Percentiles rank a stretch among this genome's conserved stretches.
Evolutionary conservation across 345 rosid species (phyloP).

Genomic region (Eucalyptus caleyi): DNA sequence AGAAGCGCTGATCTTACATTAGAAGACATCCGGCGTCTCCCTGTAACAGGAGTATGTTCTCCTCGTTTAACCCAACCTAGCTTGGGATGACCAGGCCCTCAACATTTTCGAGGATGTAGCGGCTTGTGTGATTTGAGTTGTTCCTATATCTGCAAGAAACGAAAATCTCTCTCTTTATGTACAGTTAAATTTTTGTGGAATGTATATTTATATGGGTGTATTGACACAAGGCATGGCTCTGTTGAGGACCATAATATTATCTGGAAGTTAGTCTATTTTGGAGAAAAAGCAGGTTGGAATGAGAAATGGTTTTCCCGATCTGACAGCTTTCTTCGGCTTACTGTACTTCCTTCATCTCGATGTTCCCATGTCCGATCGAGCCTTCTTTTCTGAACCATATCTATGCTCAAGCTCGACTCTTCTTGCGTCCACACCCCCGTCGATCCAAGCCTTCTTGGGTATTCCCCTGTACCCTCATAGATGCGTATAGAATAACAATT

Average conservation of each 20-base stretch:
- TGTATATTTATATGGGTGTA: not conserved
- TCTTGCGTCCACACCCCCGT: not conserved
- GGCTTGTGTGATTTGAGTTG: not conserved
- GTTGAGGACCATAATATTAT: not conserved
- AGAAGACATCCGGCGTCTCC: too few species aligned
- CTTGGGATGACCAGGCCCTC: not conserved
- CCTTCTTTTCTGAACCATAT: not conserved
- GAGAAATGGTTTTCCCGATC: not conserved
- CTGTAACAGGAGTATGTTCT: not conserved
- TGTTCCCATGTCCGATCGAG: not conserved
- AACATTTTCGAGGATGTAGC: not conserved
- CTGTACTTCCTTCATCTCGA: not conserved
- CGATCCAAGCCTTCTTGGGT: not conserved
- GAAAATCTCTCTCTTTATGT: not conserved
- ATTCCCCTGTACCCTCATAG: not conserved
- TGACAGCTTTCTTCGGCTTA: not conserved
- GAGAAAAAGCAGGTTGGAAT: not conserved
- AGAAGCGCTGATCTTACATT: slow-evolving; percentile 27
- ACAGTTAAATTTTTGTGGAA: not conserved
- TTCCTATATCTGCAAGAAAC: not conserved
- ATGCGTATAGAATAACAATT: not conserved
- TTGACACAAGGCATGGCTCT: not conserved
- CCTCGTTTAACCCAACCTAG: not conserved
- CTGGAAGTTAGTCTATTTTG: not conserved
- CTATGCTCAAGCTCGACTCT: not conserved